Percentiles rank a stretch among this genome's conserved stretches.
Evolutionary conservation across 164 flowering plant species (phyloP).

Genomic region (Amborella trichopoda): DNA sequence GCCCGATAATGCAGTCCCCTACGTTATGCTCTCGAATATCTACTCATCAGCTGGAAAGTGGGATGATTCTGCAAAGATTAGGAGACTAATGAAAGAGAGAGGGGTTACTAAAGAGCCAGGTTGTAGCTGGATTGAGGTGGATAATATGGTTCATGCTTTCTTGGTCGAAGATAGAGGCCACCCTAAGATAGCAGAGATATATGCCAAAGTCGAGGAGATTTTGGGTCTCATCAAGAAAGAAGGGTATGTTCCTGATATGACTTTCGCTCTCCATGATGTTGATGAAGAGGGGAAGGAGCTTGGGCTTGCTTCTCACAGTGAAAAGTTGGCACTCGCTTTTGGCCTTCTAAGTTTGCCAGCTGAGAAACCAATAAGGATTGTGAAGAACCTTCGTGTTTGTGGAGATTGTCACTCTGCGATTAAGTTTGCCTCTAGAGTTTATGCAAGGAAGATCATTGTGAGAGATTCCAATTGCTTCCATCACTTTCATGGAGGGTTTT

Average conservation of each 20-base stretch:
- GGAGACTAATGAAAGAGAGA: conserved; percentile 52
- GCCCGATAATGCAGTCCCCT: conserved; percentile 61
- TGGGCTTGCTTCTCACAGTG: conserved; percentile 80
- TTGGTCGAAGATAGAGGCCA: conserved; percentile 67
- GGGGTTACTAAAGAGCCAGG: conserved; percentile 75
- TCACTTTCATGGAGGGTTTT: conserved; percentile 59
- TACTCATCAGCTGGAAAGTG: conserved; percentile 56
- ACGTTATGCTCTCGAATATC: conserved; percentile 60
- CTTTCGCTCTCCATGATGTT: conserved; percentile 61
- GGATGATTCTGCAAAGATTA: conserved; percentile 52
- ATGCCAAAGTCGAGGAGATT: conserved; percentile 51
- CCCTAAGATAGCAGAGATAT: conserved; percentile 34
- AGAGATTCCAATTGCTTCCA: conserved; percentile 88
- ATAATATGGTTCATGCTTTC: conserved; percentile 52
- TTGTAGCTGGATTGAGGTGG: conserved; percentile 70
- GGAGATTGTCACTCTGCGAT: conserved; percentile 85
- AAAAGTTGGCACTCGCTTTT: conserved; percentile 75
- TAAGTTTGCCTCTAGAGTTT: conserved; percentile 50
- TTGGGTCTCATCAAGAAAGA: conserved; percentile 49
- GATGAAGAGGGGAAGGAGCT: conserved; percentile 67
- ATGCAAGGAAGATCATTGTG: conserved; percentile 40
- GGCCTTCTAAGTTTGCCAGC: conserved; percentile 45
- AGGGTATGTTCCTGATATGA: conserved; percentile 71
- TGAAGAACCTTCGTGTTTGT: conserved; percentile 88
- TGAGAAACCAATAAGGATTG: conserved; percentile 53